Base-by-base conservation (phyloP, 169 alveolate genomes). In the Neospora caninum region DNA sequence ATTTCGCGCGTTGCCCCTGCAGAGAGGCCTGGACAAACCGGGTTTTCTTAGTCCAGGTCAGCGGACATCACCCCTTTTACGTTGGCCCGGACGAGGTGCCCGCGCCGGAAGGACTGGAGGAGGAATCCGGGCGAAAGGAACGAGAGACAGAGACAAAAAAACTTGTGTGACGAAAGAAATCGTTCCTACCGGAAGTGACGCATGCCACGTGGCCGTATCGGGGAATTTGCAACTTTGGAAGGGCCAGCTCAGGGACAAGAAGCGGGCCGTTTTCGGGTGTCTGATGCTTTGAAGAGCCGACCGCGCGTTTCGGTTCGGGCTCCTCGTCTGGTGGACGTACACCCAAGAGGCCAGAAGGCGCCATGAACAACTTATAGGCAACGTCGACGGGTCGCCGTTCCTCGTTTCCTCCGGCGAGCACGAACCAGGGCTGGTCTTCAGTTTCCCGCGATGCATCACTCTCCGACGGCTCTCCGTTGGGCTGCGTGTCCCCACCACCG, bases 201-300 rank as follows among this genome's bases (percentile, higher is more conserved):
- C 89, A 82, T 18, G 89, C 67, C 54, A 82, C 89, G 36, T 82
- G 89, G 41, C 67, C 89, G 25, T 82, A 82, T 13, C 89, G 54
- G n/a, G 89, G 89, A 42, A 41, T 42, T 29, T 82, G 89, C 38
- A 82, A 49, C 18, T 27, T 22, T 0, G 89, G 89, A 38, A 82
- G 7, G 25, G 31, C 39, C 41, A 27, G 13, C 38, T 82, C 89
- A 42, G 41, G 67, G 10, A 29, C 27, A 13, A 82, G 25, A 29
- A 82, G 41, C 13, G 53, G 53, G 25, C 22, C 39, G 16, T 82
- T 42, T 31, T 42, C 25, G n/a, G 6, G n/a, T 13, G 86, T n/a
- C 45, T 38, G 86, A 0, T 29, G 49, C 45, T 78, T 78, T 7
- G 73, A 64, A 13, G 73, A 7, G 20, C 34, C 73, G 7, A 29